Conservation (phyloP, 2,329 filamentous ascomycete species). For the Dothidotthia symphoricarpi region DNA sequence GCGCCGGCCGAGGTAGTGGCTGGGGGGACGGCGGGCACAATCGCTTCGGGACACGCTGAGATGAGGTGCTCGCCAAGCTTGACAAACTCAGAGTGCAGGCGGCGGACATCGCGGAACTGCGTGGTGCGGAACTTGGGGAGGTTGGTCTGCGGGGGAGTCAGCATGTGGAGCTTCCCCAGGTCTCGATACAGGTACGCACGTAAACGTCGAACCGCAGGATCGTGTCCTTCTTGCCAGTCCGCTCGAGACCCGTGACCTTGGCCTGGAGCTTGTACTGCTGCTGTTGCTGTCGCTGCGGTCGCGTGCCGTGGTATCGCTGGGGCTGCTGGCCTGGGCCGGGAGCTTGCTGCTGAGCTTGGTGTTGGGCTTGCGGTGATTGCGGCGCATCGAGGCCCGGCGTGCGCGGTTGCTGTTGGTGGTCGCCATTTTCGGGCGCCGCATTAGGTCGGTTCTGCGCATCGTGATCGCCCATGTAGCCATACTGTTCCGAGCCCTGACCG, state of each 20-base stretch:
- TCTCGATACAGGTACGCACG: constrained; percentile 54
- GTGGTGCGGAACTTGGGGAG: constrained; percentile 97
- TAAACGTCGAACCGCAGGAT: constrained; percentile 95
- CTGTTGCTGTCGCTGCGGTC: constrained; percentile 55
- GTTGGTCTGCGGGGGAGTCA: constrained; percentile 68
- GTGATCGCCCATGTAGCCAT: constrained; percentile 37
- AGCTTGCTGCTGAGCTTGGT: constrained; percentile 38
- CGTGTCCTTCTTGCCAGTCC: constrained; percentile 92
- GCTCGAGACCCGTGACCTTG: constrained; percentile 90
- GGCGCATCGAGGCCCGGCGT: constrained; percentile 39
- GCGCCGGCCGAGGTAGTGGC: constrained; percentile 90
- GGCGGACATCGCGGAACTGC: constrained; percentile 94
- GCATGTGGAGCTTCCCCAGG: constrained; percentile 1
- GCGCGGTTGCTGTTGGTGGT: constrained; percentile 38
- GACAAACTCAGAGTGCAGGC: constrained; percentile 90
- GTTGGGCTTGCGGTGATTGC: constrained; percentile 34
- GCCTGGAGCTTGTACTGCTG: constrained; percentile 83
- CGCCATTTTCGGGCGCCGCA: constrained; percentile 34
- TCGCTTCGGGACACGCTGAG: constrained; percentile 92
- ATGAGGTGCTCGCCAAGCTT: constrained; percentile 96
- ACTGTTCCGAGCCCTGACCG: constrained; percentile 34
- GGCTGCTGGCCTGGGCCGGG: constrained; percentile 44
- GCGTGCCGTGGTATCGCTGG: constrained; percentile 47
- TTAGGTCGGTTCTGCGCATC: constrained; percentile 26
- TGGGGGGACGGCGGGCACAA: constrained; percentile 93